Conservation (phyloP, 441 rosid species). For the Gossypium aridum region DNA sequence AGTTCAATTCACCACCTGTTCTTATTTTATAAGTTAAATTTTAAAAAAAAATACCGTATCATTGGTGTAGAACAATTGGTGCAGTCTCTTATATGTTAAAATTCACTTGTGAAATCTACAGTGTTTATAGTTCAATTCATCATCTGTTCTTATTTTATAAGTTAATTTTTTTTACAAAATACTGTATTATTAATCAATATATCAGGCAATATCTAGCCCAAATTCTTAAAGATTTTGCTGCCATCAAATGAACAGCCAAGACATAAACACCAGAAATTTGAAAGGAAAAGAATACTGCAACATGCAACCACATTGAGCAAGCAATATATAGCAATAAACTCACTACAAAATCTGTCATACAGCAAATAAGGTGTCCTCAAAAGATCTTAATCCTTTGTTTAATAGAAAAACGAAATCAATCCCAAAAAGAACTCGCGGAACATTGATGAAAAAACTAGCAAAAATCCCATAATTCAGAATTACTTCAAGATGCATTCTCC, state of each 20-base stretch:
- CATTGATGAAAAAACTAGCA: slow-evolving; percentile 16
- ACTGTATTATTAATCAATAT: too few species aligned
- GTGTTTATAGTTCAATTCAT: background rate
- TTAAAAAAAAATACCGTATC: too few species aligned
- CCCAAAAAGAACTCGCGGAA: slow-evolving; percentile 9
- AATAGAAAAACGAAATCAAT: slow-evolving; percentile 7
- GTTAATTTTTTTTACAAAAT: too few species aligned
- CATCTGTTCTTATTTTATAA: background rate
- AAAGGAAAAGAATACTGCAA: background rate
- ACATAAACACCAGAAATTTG: slow-evolving; percentile 3
- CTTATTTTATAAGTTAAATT: too few species aligned
- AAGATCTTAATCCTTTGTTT: background rate
- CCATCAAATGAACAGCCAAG: background rate
- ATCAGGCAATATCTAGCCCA: too few species aligned
- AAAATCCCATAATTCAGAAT: slow-evolving; percentile 8
- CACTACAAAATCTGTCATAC: slow-evolving; percentile 17
- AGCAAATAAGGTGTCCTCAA: slow-evolving; percentile 2
- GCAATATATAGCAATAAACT: slow-evolving; percentile 6
- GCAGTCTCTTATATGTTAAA: background rate
- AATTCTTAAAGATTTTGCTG: background rate
- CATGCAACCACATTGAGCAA: background rate
- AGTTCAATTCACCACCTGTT: too few species aligned
- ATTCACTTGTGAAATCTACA: background rate
- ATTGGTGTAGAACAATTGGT: background rate
- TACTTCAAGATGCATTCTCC: slow-evolving; percentile 41